A percentile compares a stretch with the other conserved stretches of the same genome.
Evolutionary conservation across 257 asterid genomes (phyloP).

Genomic region (Solanum stenotomum): DNA sequence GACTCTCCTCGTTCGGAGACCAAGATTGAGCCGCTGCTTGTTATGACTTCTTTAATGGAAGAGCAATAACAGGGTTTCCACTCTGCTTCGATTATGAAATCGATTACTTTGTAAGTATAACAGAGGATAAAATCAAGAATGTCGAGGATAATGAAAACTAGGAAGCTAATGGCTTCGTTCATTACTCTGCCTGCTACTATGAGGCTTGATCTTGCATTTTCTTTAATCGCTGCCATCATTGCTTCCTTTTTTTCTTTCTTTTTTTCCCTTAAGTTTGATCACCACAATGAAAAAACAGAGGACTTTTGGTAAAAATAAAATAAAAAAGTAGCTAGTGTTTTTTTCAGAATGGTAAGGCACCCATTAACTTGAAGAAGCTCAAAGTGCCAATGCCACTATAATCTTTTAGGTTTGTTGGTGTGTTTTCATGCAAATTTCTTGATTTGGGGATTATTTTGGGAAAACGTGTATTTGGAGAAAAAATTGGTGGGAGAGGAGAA

Average conservation of each 20-base stretch:
- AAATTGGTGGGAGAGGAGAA: neutral
- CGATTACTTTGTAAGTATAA: slow-evolving; percentile 44
- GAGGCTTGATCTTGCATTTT: slow-evolving; percentile 5
- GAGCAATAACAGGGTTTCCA: slow-evolving; percentile 88
- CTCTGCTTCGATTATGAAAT: slow-evolving; percentile 67
- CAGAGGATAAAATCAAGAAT: slow-evolving; percentile 54
- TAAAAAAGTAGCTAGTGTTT: neutral
- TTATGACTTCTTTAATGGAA: slow-evolving; percentile 34
- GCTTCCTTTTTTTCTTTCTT: too few species aligned
- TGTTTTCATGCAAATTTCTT: neutral
- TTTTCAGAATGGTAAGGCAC: neutral
- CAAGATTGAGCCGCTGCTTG: slow-evolving; percentile 46
- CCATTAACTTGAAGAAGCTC: neutral
- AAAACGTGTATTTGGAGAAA: slow-evolving; percentile 3
- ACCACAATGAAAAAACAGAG: neutral
- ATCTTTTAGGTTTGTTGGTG: neutral
- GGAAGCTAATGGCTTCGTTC: slow-evolving; percentile 45
- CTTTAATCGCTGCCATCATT: slow-evolving; percentile 5
- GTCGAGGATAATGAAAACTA: slow-evolving; percentile 49
- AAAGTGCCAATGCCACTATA: neutral
- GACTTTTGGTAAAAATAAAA: neutral
- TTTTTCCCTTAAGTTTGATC: neutral
- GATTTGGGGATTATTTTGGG: neutral
- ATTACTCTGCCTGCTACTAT: slow-evolving; percentile 28
- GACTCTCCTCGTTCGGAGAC: slow-evolving; percentile 68